phyloP scores from a whole-genome alignment of 139 green algal genomes.

The Nannochloris sp. region DNA sequence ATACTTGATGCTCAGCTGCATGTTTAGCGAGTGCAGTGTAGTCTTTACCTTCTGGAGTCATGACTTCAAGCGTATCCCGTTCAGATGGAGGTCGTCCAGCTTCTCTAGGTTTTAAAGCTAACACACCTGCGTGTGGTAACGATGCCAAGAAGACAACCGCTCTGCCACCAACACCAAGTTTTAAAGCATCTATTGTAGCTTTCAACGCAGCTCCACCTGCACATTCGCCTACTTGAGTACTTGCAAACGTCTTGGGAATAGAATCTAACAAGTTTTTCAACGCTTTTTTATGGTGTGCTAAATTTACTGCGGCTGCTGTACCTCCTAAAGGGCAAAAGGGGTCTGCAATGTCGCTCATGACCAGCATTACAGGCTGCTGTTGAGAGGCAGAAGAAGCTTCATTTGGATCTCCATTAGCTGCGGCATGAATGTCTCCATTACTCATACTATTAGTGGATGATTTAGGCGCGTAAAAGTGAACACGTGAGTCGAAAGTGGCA shows the following conservation, averaged over 20 bases:
- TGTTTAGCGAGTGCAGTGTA: conserved; percentile 43
- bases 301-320: conserved; percentile 18
- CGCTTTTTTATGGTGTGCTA: neutral
- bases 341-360: conserved; percentile 66
- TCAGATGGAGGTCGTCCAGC: conserved; percentile 14
- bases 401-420: too few relatives aligned
- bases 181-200: conserved; percentile 58
- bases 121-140: conserved; percentile 51
- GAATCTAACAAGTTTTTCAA: conserved; percentile 47
- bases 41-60: conserved; percentile 57
- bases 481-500: conserved; percentile 70
- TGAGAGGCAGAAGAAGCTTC: too few relatives aligned
- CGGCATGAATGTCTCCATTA: too few relatives aligned
- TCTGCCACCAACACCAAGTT: conserved; percentile 59
- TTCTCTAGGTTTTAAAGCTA: conserved; percentile 49
- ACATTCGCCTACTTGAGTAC: conserved; percentile 33
- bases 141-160: conserved; percentile 66
- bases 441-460: too few relatives aligned
- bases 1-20: conserved; percentile 68
- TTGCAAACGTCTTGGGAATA: conserved; percentile 60
- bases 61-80: conserved; percentile 30
- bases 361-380: conserved; percentile 61
- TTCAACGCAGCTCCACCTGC: conserved; percentile 53
- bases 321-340: conserved; percentile 33
- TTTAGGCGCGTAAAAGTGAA: conserved; percentile 80